Evolutionary conservation across 495 filamentous ascomycete species (phyloP).

Genomic region (Zalerion maritima): DNA sequence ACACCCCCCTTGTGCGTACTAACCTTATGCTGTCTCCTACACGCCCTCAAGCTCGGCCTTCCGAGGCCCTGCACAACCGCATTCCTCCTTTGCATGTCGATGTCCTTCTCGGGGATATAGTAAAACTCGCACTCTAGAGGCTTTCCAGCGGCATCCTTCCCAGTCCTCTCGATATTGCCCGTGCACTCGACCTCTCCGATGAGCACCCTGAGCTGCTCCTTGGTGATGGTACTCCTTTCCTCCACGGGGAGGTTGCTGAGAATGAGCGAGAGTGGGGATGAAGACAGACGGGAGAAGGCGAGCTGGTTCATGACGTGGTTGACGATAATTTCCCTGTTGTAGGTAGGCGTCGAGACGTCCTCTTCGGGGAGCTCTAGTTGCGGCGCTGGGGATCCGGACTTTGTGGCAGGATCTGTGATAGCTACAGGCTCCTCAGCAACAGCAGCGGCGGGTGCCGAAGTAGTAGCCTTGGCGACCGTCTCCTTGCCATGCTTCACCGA

Average conservation of each 20-base stretch:
- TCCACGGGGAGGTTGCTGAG: conserved; percentile 67
- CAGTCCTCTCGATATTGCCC: conserved; percentile 75
- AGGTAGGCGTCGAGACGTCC: conserved; percentile 20
- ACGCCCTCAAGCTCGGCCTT: conserved; percentile 75
- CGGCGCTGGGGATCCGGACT: conserved; percentile 7
- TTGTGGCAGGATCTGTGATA: not conserved
- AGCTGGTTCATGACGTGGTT: conserved; percentile 91
- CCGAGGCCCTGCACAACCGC: conserved; percentile 75
- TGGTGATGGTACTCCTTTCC: conserved; percentile 38
- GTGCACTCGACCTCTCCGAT: conserved; percentile 62
- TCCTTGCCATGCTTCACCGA: conserved; percentile 17
- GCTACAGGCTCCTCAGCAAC: not conserved
- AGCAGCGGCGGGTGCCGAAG: conserved; percentile 4
- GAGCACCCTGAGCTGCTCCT: conserved; percentile 48
- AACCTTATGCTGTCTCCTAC: conserved; percentile 95
- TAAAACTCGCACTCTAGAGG: conserved; percentile 91
- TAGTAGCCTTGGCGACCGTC: conserved; percentile 10
- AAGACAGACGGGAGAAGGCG: conserved; percentile 90
- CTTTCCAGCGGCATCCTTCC: conserved; percentile 94
- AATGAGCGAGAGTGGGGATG: conserved; percentile 78
- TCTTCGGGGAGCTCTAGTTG: conserved; percentile 12
- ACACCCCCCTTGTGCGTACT: conserved; percentile 8
- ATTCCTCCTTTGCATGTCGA: conserved; percentile 59
- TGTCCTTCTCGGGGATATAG: conserved; percentile 85
- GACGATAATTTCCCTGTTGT: conserved; percentile 28